Evolutionary conservation across 441 rosid genomes (phyloP).

Genomic region (Gossypium laxum): DNA sequence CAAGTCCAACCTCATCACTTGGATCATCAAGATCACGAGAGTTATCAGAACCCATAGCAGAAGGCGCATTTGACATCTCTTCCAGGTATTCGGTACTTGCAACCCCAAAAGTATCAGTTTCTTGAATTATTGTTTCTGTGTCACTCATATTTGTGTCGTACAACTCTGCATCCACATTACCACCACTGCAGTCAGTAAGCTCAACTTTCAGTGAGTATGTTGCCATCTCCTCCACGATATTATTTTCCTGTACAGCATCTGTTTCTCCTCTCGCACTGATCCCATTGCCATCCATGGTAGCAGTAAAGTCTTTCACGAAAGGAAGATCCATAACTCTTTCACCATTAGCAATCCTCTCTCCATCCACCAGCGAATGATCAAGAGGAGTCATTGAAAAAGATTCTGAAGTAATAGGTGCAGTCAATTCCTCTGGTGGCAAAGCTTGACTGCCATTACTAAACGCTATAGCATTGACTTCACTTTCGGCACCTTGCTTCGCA

Average conservation of each 20-base stretch:
- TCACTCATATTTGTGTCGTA: neutral
- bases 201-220: neutral
- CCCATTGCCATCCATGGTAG: neutral
- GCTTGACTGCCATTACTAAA: neutral
- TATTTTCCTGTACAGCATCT: constrained; percentile 8
- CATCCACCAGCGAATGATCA: constrained; percentile 3
- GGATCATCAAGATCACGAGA: constrained; percentile 1
- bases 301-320: neutral
- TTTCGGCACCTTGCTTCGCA: neutral
- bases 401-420: neutral
- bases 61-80: neutral
- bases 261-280: constrained; percentile 3
- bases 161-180: constrained; percentile 11
- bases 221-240: neutral
- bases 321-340: constrained; percentile 2
- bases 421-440: constrained; percentile 8
- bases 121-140: neutral
- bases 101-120: neutral
- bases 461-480: neutral
- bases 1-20: neutral
- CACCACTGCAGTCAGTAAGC: neutral
- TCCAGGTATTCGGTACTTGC: neutral
- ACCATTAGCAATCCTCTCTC: neutral
- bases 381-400: neutral
- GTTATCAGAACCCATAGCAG: neutral